Conservation (phyloP, 306 rosid genomes). For the Spatholobus suberectus region DNA sequence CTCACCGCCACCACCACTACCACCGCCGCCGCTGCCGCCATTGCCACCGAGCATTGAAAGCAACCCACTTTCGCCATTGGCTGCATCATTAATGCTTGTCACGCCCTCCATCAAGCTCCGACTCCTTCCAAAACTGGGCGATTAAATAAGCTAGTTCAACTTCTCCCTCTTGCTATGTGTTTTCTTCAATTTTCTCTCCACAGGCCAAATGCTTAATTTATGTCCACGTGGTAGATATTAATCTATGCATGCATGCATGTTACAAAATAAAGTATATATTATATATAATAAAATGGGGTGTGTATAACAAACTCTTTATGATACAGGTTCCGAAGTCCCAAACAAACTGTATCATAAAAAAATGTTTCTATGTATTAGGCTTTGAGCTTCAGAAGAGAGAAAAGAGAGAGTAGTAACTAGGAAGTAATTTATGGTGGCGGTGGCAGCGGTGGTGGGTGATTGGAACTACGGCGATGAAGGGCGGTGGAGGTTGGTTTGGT, state of each 20-base stretch:
- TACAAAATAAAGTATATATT: background rate
- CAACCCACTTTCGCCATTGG: conserved; percentile 39
- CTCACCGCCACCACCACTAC: background rate
- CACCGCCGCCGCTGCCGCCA: background rate
- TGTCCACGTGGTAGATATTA: background rate
- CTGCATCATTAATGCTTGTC: conserved; percentile 12
- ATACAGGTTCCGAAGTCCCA: background rate
- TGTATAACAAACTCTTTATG: background rate
- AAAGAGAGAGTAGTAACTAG: background rate
- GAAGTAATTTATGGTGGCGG: background rate
- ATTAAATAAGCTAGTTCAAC: background rate
- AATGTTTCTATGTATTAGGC: background rate
- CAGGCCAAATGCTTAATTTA: background rate
- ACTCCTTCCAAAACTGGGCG: background rate
- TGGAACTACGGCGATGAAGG: background rate
- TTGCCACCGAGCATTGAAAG: background rate
- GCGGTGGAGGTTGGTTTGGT: conserved; percentile 9
- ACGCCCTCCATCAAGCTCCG: conserved; percentile 33
- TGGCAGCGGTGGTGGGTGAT: background rate
- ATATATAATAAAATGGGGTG: background rate
- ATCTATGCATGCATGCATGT: background rate
- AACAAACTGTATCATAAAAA: background rate
- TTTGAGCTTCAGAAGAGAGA: background rate
- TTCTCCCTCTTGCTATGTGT: background rate
- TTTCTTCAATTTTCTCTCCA: background rate